Base-by-base conservation (phyloP, 2,329 filamentous ascomycete species). In the Talaromyces piceae region DNA sequence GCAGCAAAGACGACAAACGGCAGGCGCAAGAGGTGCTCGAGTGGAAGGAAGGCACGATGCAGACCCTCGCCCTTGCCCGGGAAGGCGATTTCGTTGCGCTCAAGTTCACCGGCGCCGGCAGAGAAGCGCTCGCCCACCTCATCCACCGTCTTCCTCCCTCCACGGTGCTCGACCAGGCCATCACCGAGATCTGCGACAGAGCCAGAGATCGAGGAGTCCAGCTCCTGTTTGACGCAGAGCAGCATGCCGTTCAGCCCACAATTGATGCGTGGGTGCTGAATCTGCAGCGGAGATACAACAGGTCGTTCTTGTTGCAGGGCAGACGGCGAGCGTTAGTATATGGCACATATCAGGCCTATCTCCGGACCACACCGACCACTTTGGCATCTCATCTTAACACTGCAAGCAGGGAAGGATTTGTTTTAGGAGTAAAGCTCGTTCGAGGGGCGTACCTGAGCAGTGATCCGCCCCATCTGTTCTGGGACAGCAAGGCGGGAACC, bases 51-150 rank as follows among this genome's bases (percentile, higher is more conserved):
- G 88, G 88, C 1, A 90, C 87, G 20, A 65, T 91, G 54, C 80
- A 86, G 58, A 91, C 87, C 0, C 80, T 94, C 20, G 58, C 65
- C 20, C 55, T 71, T 41, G 57, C 66, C 1, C 58, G 61, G 28
- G 56, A 59, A 45, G 77, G 80, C 13, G 82, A 85, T 56, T 86
- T 82, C 63, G 82, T 86, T 1, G 80, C 81, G 0, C 66, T 86
- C 57, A 86, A 86, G 62, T 91, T 94, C 76, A 91, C 87, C 1
- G 90, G 91, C 8, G 87, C 91, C 5, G 90, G 90, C n/a, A 76
- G 80, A 23, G 78, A 87, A 51, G 86, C 88, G 0, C 77, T 95
- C 9, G 76, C 81, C 54, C 76, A 81, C 49, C 78, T 94, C 26
- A 76, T 81, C 39, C 75, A 80, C 52, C 78, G 83, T 45, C 73